Percentiles rank a stretch among this genome's conserved stretches.
Conservation (phyloP, 2,329 filamentous ascomycete species). For the Neonectria neomacrospora region DNA sequence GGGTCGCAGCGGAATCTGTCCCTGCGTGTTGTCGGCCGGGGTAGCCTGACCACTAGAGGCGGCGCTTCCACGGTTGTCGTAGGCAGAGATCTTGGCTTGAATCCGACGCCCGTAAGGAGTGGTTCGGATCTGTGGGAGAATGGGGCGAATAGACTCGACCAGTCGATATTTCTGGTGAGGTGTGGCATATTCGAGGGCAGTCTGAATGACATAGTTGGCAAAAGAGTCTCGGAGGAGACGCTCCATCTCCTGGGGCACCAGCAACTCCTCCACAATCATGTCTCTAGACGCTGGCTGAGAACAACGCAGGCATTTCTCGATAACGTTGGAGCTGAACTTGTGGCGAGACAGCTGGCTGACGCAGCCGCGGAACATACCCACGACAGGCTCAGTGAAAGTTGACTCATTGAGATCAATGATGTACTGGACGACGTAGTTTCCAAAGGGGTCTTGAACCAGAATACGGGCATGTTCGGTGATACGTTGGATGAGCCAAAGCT, state of each 20-base stretch:
- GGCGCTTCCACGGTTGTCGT: constrained; percentile 61
- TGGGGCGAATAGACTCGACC: constrained; percentile 85
- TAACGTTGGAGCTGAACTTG: constrained; percentile 99
- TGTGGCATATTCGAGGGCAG: constrained; percentile 87
- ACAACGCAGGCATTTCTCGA: constrained; percentile 94
- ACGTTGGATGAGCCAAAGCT: constrained; percentile 83
- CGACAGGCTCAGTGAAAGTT: constrained; percentile 88
- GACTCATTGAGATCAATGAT: constrained; percentile 94
- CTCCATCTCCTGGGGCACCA: constrained; percentile 79
- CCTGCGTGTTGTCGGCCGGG: constrained; percentile 63
- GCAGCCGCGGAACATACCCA: constrained; percentile 79
- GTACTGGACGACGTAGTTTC: constrained; percentile 99
- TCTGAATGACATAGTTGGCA: constrained; percentile 98
- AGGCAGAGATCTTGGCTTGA: constrained; percentile 82
- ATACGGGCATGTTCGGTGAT: constrained; percentile 91
- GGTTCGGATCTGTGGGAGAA: constrained; percentile 84
- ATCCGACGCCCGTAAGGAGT: constrained; percentile 96
- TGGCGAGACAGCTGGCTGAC: constrained; percentile 84
- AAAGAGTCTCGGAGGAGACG: constrained; percentile 90
- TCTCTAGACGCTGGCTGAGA: constrained; percentile 79
- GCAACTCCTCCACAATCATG: constrained; percentile 86
- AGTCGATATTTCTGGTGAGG: constrained; percentile 77
- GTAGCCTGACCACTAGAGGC: constrained; percentile 62
- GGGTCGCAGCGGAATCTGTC: constrained; percentile 63
- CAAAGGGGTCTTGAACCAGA: constrained; percentile 95